Conservation (phyloP, 768 basidiomycete genomes). For the Lanmaoa pseudosensibilis region DNA sequence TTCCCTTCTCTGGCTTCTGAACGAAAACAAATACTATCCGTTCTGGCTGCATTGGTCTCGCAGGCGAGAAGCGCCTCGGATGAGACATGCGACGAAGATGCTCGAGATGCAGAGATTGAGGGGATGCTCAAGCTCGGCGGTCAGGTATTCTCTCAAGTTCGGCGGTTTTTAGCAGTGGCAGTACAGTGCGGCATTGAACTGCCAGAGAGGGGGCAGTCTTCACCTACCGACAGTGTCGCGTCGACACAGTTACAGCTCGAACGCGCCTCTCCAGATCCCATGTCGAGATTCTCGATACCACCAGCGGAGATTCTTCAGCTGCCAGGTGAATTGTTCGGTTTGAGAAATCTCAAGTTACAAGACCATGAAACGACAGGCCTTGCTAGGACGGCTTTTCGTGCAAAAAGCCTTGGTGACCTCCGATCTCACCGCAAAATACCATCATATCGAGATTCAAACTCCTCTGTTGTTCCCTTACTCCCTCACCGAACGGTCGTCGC, state of each 20-base stretch:
- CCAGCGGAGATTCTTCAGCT: constrained; percentile 3
- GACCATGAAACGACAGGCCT: constrained; percentile 20
- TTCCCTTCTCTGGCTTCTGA: constrained; percentile 70
- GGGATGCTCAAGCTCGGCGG: constrained; percentile 80
- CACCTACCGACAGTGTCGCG: constrained; percentile 21
- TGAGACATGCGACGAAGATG: constrained; percentile 44
- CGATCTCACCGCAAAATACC: constrained; percentile 34
- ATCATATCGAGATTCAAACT: constrained; percentile 39
- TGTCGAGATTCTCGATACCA: constrained; percentile 12
- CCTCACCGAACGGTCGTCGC: constrained; percentile 31
- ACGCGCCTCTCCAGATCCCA: constrained; percentile 17
- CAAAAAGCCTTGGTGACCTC: constrained; percentile 56
- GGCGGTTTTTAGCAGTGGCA: constrained; percentile 74
- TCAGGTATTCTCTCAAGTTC: constrained; percentile 77
- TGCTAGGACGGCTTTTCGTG: constrained; percentile 39
- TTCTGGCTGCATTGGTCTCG: constrained; percentile 78
- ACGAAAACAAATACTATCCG: constrained; percentile 78
- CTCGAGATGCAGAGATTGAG: constrained; percentile 57
- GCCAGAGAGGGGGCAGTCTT: constrained; percentile 47
- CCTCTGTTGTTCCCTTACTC: constrained; percentile 36
- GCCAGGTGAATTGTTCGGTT: constrained; percentile 24
- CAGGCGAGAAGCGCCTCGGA: constrained; percentile 70
- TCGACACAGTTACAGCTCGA: constrained; percentile 17
- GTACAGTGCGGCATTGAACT: constrained; percentile 73
- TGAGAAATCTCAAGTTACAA: constrained; percentile 34